A percentile compares a stretch with the other conserved stretches of the same genome.
Evolutionary conservation across 2,329 filamentous ascomycete species (phyloP).

Genomic region (Diaporthe helianthi): DNA sequence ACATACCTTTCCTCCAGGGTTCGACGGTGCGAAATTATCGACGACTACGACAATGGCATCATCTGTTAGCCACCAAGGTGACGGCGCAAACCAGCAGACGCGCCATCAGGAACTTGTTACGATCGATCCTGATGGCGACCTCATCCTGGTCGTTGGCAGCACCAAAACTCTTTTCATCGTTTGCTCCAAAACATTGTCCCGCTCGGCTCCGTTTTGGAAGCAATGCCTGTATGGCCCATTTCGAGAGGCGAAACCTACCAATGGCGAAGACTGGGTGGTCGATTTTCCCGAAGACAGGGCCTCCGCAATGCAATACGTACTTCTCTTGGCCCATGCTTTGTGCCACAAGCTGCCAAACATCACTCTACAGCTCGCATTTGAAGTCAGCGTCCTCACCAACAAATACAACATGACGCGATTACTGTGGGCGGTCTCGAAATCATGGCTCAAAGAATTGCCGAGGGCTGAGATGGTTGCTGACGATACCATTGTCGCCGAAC

Average conservation of each 20-base stretch:
- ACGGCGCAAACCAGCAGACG: too few species aligned
- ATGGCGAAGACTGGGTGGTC: conserved; percentile 38
- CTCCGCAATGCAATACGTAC: not conserved
- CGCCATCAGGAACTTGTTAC: not conserved
- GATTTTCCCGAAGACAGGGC: conserved; percentile 44
- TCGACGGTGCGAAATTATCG: accelerated
- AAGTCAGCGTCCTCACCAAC: conserved; percentile 41
- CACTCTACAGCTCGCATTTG: conserved; percentile 32
- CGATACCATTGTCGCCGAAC: not conserved
- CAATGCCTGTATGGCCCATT: conserved; percentile 8
- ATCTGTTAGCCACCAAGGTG: not conserved
- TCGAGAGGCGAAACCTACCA: not conserved
- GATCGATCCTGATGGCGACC: conserved; percentile 6
- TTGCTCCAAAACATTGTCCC: conserved; percentile 11
- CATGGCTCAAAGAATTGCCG: not conserved
- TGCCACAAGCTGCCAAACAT: not conserved
- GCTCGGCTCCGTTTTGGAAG: not conserved
- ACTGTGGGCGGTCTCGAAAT: not conserved
- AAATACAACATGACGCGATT: conserved; percentile 42
- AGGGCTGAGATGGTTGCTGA: not conserved
- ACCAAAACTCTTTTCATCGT: conserved; percentile 5
- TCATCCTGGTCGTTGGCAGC: not conserved
- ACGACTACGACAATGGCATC: not conserved
- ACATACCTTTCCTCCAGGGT: too few species aligned
- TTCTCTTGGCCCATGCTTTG: conserved; percentile 41